These are phyloP conservation scores for Quercus aquifolioides DNA, from an alignment of 306 rosid genomes.

Conservation along the genomic window DNA sequence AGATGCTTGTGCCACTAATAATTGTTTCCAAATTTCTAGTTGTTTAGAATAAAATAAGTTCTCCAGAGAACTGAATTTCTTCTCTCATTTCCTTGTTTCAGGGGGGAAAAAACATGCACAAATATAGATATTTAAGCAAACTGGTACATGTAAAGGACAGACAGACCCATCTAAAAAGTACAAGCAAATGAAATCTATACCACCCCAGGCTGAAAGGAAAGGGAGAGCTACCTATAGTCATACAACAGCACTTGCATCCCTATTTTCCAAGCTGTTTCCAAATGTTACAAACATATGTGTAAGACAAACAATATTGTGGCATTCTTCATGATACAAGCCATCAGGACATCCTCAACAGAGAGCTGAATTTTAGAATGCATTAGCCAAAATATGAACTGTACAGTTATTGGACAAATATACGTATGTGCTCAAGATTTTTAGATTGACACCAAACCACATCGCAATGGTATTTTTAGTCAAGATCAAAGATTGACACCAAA, in stretches of 20 bases:
- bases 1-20: too few relatives aligned
- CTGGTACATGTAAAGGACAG: neutral
- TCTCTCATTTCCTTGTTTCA: neutral
- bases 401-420: constrained; percentile 23
- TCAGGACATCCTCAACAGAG: constrained; percentile 8
- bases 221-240: neutral
- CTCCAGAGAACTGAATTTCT: neutral
- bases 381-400: constrained; percentile 39
- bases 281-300: constrained; percentile 18
- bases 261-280: constrained; percentile 15
- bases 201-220: neutral
- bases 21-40: neutral
- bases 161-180: neutral
- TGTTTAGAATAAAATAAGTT: neutral
- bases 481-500: constrained; percentile 3
- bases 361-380: constrained; percentile 23
- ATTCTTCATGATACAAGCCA: constrained; percentile 4
- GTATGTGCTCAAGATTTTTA: neutral
- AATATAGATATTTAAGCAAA: neutral
- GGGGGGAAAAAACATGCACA: neutral
- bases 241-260: constrained; percentile 20
- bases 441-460: constrained; percentile 12
- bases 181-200: neutral
- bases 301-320: constrained; percentile 3
- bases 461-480: neutral